A percentile compares a stretch with the other conserved stretches of the same genome.
Conservation (phyloP, 176 grass and related monocot species). For the Tillandsia fasciculata region DNA sequence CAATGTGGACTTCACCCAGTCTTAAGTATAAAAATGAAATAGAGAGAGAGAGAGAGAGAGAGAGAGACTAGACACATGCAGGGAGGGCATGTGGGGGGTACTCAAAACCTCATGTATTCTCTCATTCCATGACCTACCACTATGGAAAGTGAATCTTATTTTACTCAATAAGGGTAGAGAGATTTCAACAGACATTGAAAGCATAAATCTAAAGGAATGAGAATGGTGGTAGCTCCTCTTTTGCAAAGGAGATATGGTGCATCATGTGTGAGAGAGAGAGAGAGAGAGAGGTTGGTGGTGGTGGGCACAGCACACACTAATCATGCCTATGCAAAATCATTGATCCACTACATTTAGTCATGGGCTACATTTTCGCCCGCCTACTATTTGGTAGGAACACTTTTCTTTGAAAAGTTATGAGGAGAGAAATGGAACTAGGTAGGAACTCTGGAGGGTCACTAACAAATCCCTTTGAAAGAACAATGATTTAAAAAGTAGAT, state of each 20-base stretch:
- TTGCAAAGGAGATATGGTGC: background rate
- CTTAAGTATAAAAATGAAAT: background rate
- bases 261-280: background rate
- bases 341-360: background rate
- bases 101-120: background rate
- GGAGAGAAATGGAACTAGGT: no score
- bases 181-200: background rate
- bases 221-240: background rate
- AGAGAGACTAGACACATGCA: background rate
- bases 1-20: background rate
- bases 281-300: background rate
- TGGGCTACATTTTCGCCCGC: background rate
- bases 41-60: background rate
- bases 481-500: no score
- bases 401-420: no score
- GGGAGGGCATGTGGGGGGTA: background rate
- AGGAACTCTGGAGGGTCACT: no score
- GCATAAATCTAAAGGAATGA: background rate
- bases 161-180: background rate
- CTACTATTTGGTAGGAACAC: no score
- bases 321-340: slow-evolving; percentile 12
- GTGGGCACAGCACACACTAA: background rate
- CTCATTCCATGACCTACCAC: background rate
- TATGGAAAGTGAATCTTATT: background rate
- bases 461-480: no score